Evolutionary conservation across 192 early-diverging fungal genomes (phyloP).

Genomic region (Powellomyces hirtus): DNA sequence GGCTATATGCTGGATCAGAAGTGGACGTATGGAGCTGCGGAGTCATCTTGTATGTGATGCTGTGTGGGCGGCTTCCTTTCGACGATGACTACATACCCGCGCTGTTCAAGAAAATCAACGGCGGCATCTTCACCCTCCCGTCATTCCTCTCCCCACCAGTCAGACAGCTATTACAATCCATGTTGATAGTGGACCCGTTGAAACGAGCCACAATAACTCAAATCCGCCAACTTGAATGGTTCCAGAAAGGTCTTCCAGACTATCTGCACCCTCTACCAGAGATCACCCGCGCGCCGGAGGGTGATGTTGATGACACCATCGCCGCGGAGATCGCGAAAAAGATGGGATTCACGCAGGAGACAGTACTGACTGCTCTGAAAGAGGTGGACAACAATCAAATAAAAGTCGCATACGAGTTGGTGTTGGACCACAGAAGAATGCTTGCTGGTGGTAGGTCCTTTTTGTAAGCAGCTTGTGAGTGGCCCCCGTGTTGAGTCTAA

Average conservation of each 20-base stretch:
- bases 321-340: conserved; percentile 78
- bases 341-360: conserved; percentile 68
- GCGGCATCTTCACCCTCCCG: conserved; percentile 89
- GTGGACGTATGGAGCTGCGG: conserved; percentile 99
- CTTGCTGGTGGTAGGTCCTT: conserved; percentile 44
- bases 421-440: conserved; percentile 74
- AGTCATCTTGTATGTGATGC: conserved; percentile 95
- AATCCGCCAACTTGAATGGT: conserved; percentile 87
- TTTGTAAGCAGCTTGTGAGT: too few relatives aligned
- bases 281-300: conserved; percentile 55
- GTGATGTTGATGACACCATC: conserved; percentile 75
- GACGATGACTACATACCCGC: conserved; percentile 93
- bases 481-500: too few relatives aligned
- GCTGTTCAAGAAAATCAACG: conserved; percentile 89
- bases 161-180: conserved; percentile 76
- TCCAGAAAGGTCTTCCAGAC: conserved; percentile 84
- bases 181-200: conserved; percentile 94
- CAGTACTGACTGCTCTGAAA: conserved; percentile 72
- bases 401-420: conserved; percentile 95
- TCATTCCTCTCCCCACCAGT: conserved; percentile 82
- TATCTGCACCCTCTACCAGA: conserved; percentile 84
- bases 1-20: conserved; percentile 86
- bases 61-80: conserved; percentile 92
- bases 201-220: conserved; percentile 92
- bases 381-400: conserved; percentile 89